These are phyloP conservation scores for Terana coerulea DNA, from an alignment of 768 basidiomycete species.

Conservation along the genomic window DNA sequence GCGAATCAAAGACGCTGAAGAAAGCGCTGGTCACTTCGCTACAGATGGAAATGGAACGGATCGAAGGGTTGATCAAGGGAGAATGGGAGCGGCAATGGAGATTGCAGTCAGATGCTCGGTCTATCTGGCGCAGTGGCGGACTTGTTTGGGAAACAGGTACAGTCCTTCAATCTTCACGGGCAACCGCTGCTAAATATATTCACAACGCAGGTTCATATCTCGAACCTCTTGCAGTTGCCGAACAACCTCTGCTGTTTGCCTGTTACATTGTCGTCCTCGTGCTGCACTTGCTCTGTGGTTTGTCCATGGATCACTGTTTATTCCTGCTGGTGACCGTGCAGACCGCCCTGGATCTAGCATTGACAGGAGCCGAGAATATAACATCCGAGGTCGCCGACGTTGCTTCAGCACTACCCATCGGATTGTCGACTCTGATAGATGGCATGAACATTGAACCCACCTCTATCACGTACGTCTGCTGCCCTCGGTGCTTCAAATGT, in stretches of 20 bases:
- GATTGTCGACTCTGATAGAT: conserved; percentile 5
- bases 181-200: not conserved
- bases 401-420: not conserved
- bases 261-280: not conserved
- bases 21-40: not conserved
- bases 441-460: conserved; percentile 2
- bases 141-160: conserved; percentile 3
- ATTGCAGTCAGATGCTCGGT: not conserved
- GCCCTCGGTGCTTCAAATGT: conserved; percentile 8
- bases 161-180: not conserved
- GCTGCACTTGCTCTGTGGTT: not conserved
- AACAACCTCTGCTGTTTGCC: not conserved
- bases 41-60: not conserved
- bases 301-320: not conserved
- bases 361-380: not conserved
- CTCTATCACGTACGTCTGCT: not conserved
- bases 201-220: not conserved
- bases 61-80: not conserved
- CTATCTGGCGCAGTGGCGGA: not conserved
- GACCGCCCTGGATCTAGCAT: not conserved
- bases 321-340: not conserved
- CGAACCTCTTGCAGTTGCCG: not conserved
- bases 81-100: not conserved
- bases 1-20: not conserved
- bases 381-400: not conserved